These are phyloP conservation scores for Aspergillus brasiliensis DNA, from an alignment of 2,329 filamentous ascomycete genomes.

Conservation along the genomic window DNA sequence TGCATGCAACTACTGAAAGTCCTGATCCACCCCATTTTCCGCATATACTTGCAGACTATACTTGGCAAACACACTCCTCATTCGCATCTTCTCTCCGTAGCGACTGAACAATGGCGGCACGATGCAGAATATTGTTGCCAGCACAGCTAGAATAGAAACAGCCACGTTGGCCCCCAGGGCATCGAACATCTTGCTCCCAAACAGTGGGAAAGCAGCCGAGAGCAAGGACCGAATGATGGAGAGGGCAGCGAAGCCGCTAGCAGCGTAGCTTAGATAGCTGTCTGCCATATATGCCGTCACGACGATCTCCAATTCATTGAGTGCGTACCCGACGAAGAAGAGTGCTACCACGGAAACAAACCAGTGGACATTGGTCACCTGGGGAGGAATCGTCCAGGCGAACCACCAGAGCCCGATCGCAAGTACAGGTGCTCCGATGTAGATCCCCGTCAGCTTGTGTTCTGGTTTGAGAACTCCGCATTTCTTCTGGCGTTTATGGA, in stretches of 20 bases:
- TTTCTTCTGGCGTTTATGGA: constrained; percentile 26
- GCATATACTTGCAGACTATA: background rate
- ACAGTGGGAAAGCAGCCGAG: constrained; percentile 43
- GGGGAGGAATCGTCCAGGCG: constrained; percentile 50
- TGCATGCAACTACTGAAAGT: background rate
- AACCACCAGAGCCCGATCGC: constrained; percentile 51
- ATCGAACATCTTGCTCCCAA: constrained; percentile 43
- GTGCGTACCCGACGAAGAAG: constrained; percentile 48
- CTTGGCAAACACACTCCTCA: background rate
- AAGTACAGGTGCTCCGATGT: constrained; percentile 47
- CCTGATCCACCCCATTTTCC: background rate
- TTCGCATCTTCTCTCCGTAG: background rate
- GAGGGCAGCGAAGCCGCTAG: constrained; percentile 46
- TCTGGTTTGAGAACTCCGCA: constrained; percentile 40
- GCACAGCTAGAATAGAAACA: constrained; percentile 38
- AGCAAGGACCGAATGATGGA: constrained; percentile 41
- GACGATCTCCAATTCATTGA: constrained; percentile 48
- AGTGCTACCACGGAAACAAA: constrained; percentile 43
- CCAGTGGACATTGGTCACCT: constrained; percentile 36
- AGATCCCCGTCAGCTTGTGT: constrained; percentile 52
- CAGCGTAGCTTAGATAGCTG: constrained; percentile 47
- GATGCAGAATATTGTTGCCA: constrained; percentile 27
- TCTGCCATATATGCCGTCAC: constrained; percentile 48
- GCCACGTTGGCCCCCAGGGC: constrained; percentile 41
- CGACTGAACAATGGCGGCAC: background rate